Base-by-base conservation (phyloP, 2,329 filamentous ascomycete genomes). In the Exophiala lecanii-corni region DNA sequence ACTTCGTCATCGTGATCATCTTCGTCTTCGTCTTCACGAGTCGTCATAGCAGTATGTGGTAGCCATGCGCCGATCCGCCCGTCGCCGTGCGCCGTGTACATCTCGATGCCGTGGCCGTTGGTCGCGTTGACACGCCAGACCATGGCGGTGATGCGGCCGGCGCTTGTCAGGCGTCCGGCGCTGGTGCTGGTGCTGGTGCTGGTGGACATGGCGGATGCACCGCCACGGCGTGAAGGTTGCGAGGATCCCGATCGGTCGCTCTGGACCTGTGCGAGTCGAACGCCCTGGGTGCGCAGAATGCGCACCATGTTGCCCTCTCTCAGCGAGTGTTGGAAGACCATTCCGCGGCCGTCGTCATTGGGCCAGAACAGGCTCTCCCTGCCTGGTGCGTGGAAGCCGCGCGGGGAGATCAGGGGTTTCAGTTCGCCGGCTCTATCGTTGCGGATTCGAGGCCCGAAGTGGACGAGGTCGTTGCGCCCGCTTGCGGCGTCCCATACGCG, bases 51-150 rank as follows among this genome's bases (percentile, higher is more conserved):
- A n/a, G 20, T 16, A 3, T 31, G 20, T 7, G 47, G 45, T 54
- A 75, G 73, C 89, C 91, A 96, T 3, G 78, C 78, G 33, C 84
- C 76, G 44, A 97, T 91, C 39, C 82, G 83, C 0, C 91, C 91
- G 59, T 96, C 88, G 2, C 82, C 73, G 57, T 95, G 88, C 2
- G 81, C 84, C 40, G 87, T 92, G 65, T 88, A 94, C 44, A 96
- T 75, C 53, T 84, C 81, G 1, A 82, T 61, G 0, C 79, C 80
- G 43, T 74, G 65, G 10, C 75, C 74, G 16, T 75, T 72, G 21
- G 86, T 85, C 1, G 78, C 75, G 19, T 49, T 34, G 3, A 48
- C 25, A 25, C 79, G 70, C 88, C 89, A 96, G 1, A 78, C 82
- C 17, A 96, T 71, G 40, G 76, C 77, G 10, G 86, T 89, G 35